Evolutionary conservation across 2,329 filamentous ascomycete genomes (phyloP).

Genomic region (Simplicillium aogashimaense): DNA sequence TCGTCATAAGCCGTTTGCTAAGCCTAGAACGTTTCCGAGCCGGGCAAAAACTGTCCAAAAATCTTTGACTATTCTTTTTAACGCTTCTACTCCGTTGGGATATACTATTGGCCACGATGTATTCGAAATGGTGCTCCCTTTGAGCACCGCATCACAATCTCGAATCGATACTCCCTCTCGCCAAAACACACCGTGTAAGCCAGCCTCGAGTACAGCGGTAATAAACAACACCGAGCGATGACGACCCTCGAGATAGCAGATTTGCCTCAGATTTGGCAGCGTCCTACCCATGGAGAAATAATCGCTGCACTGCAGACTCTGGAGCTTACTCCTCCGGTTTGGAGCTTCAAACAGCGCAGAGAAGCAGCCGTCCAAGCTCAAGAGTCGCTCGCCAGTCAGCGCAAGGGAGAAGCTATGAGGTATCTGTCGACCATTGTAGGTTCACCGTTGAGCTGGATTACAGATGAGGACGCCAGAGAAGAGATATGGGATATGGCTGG

Average conservation of each 20-base stretch:
- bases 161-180: too few relatives aligned
- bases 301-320: constrained; percentile 57
- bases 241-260: constrained; percentile 37
- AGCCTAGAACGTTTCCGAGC: too few relatives aligned
- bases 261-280: constrained; percentile 74
- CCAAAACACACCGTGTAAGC: too few relatives aligned
- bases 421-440: constrained; percentile 64
- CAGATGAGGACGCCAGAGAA: constrained; percentile 56
- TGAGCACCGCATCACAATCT: too few relatives aligned
- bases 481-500: constrained; percentile 70
- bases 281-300: constrained; percentile 56
- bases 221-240: background rate
- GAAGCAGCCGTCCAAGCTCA: constrained; percentile 29
- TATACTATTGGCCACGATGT: too few relatives aligned
- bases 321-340: constrained; percentile 56
- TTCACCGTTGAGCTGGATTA: constrained; percentile 58
- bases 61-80: too few relatives aligned
- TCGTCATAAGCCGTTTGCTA: too few relatives aligned
- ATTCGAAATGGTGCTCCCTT: too few relatives aligned
- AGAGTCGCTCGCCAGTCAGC: constrained; percentile 27
- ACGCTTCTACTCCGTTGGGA: too few relatives aligned
- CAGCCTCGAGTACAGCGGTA: too few relatives aligned
- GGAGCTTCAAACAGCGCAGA: constrained; percentile 40
- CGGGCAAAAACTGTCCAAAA: too few relatives aligned
- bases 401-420: constrained; percentile 43